phyloP scores from a whole-genome alignment of 2,329 filamentous ascomycete genomes.

The Ophiognomonia clavigignenti-juglandacearum region DNA sequence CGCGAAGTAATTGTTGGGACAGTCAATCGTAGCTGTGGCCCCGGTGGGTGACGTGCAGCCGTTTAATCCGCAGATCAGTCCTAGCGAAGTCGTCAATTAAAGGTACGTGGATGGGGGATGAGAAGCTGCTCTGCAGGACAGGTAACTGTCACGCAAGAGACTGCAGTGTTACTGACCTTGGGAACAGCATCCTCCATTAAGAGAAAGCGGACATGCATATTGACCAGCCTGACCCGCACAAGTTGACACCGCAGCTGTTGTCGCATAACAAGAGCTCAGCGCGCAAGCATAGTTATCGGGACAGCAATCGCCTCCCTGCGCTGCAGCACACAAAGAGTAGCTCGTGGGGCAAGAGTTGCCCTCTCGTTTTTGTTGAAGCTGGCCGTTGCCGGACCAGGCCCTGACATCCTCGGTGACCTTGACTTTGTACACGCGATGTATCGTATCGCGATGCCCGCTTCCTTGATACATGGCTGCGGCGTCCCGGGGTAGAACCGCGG shows the following conservation, averaged over 20 bases:
- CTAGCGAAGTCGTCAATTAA: constrained; percentile 24
- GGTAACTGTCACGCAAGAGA: not conserved
- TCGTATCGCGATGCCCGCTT: constrained; percentile 18
- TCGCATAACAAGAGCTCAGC: constrained; percentile 41
- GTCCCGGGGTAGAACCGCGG: constrained; percentile 19
- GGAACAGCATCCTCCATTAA: constrained; percentile 30
- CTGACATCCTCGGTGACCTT: constrained; percentile 16
- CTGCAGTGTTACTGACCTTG: constrained; percentile 15
- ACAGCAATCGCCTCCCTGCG: constrained; percentile 42
- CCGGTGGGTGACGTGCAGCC: constrained; percentile 42
- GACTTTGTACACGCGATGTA: constrained; percentile 23
- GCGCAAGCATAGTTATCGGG: constrained; percentile 44
- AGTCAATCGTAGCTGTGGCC: constrained; percentile 33
- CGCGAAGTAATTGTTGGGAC: constrained; percentile 38
- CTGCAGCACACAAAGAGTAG: constrained; percentile 29
- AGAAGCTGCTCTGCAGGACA: not conserved
- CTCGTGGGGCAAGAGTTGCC: constrained; percentile 18
- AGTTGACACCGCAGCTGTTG: constrained; percentile 36
- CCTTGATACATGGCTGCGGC: constrained; percentile 21
- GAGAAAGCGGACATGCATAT: constrained; percentile 34
- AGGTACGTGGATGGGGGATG: not conserved
- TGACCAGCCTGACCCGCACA: constrained; percentile 31
- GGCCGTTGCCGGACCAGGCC: not conserved
- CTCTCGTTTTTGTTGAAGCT: constrained; percentile 10
- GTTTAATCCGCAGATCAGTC: constrained; percentile 35